Base-by-base conservation (phyloP, 768 basidiomycete species). In the Tulasnella calospora region DNA sequence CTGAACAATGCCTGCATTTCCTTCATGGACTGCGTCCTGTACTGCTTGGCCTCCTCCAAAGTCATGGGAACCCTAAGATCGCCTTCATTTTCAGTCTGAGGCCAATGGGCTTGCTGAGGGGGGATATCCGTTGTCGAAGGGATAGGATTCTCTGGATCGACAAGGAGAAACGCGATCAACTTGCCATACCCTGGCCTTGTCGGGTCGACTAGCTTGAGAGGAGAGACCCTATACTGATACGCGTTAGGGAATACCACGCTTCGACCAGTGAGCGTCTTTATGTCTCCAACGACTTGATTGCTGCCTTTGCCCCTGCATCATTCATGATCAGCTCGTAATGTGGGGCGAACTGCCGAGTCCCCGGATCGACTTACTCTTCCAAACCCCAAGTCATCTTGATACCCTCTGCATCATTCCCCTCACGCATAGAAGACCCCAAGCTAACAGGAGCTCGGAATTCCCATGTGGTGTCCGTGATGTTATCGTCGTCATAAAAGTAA, bases 351-450 rank as follows among this genome's bases (percentile, higher is more conserved):
- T 3, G 38, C 38, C 38, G 38, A n/a, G 13, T 15, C 30, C 6
- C 13, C 36, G 3, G 36, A 69, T 30, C 10, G 23, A 38, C 67
- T 33, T 36, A 77, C 76, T 27, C 23, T 21, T 67, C 61, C 27
- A 90, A 80, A 21, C 88, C 89, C 89, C 89, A 89, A 0, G 87
- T 87, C 30, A 81, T 75, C 7, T 36, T 84, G 84, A 77, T 83
- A 85, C 44, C 85, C 78, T 9, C 57, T 0, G 80, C 81, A 61
- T 84, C 81, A 13, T 73, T 44, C 30, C 71, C 47, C 27, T 74
- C 55, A 41, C 83, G 15, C 13, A 46, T 19, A 46, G 46, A 1
- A 78, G 38, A 72, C 82, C 46, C 46, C 46, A 82, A 44, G 81
- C 74, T 0, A 70, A 79, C 69, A 13, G 57, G 83, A 44, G 0